phyloP scores from a whole-genome alignment of 192 early-diverging fungal genomes.

The Coemansia sp. region DNA sequence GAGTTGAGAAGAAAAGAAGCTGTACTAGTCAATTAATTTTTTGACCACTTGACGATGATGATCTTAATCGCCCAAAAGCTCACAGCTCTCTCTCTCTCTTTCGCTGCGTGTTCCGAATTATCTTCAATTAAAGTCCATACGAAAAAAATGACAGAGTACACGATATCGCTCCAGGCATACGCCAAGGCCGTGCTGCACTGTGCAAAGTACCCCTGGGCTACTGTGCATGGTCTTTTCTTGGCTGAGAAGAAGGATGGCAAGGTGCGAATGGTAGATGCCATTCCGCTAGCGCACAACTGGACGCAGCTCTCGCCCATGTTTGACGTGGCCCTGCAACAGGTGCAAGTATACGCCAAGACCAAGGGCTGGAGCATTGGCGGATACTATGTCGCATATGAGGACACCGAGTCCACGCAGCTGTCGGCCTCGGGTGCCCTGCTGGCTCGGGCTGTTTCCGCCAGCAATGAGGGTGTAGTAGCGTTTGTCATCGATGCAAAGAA shows the following conservation, averaged over 20 bases:
- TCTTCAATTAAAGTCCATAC: neutral
- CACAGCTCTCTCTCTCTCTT: neutral
- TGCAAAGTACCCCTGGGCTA: constrained; percentile 74
- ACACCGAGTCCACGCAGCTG: constrained; percentile 31
- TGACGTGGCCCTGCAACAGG: constrained; percentile 84
- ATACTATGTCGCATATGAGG: constrained; percentile 55
- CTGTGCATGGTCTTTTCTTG: constrained; percentile 83
- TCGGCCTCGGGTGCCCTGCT: constrained; percentile 41
- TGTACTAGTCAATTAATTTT: neutral
- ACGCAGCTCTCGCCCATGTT: constrained; percentile 78
- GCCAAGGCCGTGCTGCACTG: constrained; percentile 79
- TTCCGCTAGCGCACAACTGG: constrained; percentile 87
- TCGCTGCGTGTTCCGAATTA: neutral
- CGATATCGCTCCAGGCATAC: constrained; percentile 66
- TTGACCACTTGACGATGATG: neutral
- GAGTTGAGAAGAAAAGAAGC: neutral
- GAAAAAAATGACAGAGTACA: constrained; percentile 39
- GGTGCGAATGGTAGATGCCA: constrained; percentile 62
- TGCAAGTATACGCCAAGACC: constrained; percentile 43
- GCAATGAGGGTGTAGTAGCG: constrained; percentile 22
- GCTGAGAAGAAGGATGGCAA: constrained; percentile 41
- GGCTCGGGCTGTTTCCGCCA: constrained; percentile 31
- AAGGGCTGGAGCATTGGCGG: constrained; percentile 36
- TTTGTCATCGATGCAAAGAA: constrained; percentile 52
- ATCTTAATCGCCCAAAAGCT: neutral